Evolutionary conservation across 2,329 filamentous ascomycete genomes (phyloP).

Genomic region (Rhynchosporium agropyri): DNA sequence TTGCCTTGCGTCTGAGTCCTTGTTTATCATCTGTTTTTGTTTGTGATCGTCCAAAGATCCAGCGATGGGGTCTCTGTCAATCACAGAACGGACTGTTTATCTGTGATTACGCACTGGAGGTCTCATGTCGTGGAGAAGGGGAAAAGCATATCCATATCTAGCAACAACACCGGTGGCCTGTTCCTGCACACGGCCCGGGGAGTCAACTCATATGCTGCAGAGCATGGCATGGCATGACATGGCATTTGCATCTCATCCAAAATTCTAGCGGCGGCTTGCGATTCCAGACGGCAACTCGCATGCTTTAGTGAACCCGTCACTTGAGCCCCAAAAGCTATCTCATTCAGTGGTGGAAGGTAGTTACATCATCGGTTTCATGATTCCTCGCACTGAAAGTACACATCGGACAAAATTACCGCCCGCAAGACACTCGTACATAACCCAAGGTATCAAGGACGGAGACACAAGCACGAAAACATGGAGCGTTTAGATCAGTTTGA

Average conservation of each 20-base stretch:
- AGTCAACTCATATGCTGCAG: neutral
- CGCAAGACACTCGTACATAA: neutral
- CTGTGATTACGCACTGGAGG: slow-evolving; percentile 2
- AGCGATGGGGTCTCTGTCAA: neutral
- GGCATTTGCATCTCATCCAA: neutral
- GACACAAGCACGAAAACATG: slow-evolving; percentile 10
- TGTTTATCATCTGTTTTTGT: slow-evolving; percentile 13
- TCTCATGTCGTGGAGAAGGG: slow-evolving; percentile 7
- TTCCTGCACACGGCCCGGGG: slow-evolving; percentile 14
- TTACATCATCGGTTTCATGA: slow-evolving; percentile 14
- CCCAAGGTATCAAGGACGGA: neutral
- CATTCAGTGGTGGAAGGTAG: neutral
- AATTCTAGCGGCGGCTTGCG: neutral
- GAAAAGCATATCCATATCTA: slow-evolving; percentile 1
- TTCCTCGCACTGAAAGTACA: neutral
- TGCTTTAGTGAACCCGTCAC: neutral
- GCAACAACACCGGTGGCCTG: slow-evolving; percentile 4
- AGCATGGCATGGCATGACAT: neutral
- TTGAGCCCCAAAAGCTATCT: slow-evolving; percentile 4
- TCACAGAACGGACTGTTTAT: slow-evolving; percentile 6
- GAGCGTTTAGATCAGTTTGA: neutral
- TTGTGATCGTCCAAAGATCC: slow-evolving; percentile 14
- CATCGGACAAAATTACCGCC: slow-evolving; percentile 4
- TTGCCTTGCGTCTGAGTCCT: slow-evolving; percentile 23
- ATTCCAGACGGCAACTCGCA: slow-evolving; percentile 14